Percentiles rank a stretch among this genome's conserved stretches.
Conservation (phyloP, 352 stramenopile species). For the Phytophthora nicotianae region DNA sequence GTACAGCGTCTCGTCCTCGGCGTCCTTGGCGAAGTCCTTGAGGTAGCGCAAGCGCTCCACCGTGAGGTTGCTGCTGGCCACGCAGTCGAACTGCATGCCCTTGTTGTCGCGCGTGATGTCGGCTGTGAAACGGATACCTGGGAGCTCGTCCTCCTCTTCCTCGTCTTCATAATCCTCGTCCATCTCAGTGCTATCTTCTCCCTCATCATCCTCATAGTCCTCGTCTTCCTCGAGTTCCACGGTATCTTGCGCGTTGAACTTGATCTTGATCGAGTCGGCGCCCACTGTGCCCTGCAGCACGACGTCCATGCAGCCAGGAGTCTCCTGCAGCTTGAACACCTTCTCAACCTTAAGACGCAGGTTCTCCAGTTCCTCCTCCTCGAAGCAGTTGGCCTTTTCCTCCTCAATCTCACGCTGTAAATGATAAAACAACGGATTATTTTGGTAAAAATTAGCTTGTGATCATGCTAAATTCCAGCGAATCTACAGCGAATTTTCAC, state of each 20-base stretch:
- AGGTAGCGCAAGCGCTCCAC: conserved; percentile 81
- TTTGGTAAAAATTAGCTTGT: not conserved
- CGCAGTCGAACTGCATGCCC: conserved; percentile 82
- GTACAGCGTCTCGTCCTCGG: conserved; percentile 72
- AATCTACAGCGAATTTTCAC: not conserved
- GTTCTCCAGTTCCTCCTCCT: conserved; percentile 70
- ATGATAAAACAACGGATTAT: not conserved
- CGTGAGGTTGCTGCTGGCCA: conserved; percentile 81
- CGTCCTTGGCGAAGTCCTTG: conserved; percentile 53
- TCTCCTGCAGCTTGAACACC: conserved; percentile 70
- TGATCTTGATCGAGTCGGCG: conserved; percentile 68
- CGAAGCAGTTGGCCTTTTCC: conserved; percentile 87
- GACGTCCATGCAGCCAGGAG: conserved; percentile 67
- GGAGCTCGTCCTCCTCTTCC: conserved; percentile 69
- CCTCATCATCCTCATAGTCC: conserved; percentile 55
- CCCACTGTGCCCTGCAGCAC: conserved; percentile 59
- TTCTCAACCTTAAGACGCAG: conserved; percentile 72
- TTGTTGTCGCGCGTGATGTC: conserved; percentile 75
- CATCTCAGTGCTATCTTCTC: conserved; percentile 41
- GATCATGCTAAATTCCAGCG: not conserved
- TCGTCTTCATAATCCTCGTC: conserved; percentile 58
- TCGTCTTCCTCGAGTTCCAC: conserved; percentile 73
- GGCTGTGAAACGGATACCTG: conserved; percentile 78
- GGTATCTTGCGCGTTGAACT: conserved; percentile 81
- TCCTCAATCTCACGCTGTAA: conserved; percentile 75